Evolutionary conservation across 768 basidiomycete genomes (phyloP).

Genomic region (Tricholoma flavovirens): DNA sequence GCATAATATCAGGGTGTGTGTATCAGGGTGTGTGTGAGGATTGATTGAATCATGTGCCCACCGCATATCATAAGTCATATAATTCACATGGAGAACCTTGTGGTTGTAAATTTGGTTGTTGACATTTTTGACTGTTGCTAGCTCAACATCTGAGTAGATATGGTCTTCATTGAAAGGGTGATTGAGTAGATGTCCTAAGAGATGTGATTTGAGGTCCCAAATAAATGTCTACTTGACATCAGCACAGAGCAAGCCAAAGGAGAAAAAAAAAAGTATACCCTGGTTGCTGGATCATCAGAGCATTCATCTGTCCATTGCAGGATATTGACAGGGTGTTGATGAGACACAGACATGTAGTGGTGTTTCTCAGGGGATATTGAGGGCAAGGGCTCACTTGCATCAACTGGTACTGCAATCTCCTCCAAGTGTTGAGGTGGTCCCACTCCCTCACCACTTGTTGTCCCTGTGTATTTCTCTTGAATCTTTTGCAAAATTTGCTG

Average conservation of each 20-base stretch:
- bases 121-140: too few relatives aligned
- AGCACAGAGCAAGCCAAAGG: not conserved
- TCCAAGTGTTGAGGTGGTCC: not conserved
- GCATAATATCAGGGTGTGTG: too few relatives aligned
- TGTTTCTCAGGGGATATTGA: too few relatives aligned
- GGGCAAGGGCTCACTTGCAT: too few relatives aligned
- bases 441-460: not conserved
- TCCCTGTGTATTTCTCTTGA: not conserved
- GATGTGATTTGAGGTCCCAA: slow-evolving; percentile 21
- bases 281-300: not conserved
- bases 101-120: too few relatives aligned
- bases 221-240: slow-evolving; percentile 19
- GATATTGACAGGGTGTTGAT: not conserved
- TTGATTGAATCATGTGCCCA: slow-evolving; percentile 25
- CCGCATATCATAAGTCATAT: too few relatives aligned
- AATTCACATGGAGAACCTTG: too few relatives aligned
- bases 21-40: slow-evolving; percentile 23
- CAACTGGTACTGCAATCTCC: not conserved
- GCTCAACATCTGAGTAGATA: too few relatives aligned
- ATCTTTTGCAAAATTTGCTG: slow-evolving; percentile 4
- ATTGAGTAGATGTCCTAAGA: slow-evolving; percentile 20
- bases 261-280: not conserved
- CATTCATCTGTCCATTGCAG: not conserved
- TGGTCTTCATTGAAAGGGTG: slow-evolving; percentile 12
- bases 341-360: too few relatives aligned